Evolutionary conservation across 78 protist genomes (phyloP), one percentile per base, ranked within the genome.

Genomic region (Monocercomonoides exilis): DNA sequence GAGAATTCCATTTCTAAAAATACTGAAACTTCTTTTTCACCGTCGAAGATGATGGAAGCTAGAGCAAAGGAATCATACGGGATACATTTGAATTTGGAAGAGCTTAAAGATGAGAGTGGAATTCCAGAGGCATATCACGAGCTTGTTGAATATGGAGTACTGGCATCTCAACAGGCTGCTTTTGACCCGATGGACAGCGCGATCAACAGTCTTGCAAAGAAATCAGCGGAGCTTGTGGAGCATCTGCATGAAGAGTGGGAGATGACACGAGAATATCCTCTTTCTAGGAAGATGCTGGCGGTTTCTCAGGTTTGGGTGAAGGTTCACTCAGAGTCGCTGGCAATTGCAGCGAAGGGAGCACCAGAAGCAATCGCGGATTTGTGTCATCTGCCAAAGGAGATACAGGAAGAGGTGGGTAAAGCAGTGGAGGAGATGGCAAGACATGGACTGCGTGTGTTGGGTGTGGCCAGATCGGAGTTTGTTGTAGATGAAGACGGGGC

Each of bases 161-260:
- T 79, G 82, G 82, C 82, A 6, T 33, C 43, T 21, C 82, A 79
- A 21, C 82, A 6, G 42, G 21, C n/a, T 21, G 82, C 82, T 21
- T 79, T 79, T 41, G 82, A 79, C 82, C 82, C 82, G 82, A 79
- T 79, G 82, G 82, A 79, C 82, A 79, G 6, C 5, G 82, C 82
- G 5, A 21, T 79, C 82, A 79, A 79, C 43, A 41, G 42, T 6
- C 82, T 79, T 29, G 82, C 82, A 33, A 33, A 32, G 11, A 32
- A 79, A 41, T 6, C 6, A 6, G 45, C 82, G 43, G 21, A 6
- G 5, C 21, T 79, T 41, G 82, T 21, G 43, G 82, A 79, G 11
- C 82, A 79, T 21, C 82, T 79, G 42, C 82, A 79, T 41, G 82
- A 6, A 33, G 21, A 79, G 5, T 79, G 82, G 82, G 21, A 21